A percentile compares a stretch with the other conserved stretches of the same genome.
These are phyloP conservation scores for Mediolabrus comicus DNA, from an alignment of 108 stramenopile species.

Conservation along the genomic window DNA sequence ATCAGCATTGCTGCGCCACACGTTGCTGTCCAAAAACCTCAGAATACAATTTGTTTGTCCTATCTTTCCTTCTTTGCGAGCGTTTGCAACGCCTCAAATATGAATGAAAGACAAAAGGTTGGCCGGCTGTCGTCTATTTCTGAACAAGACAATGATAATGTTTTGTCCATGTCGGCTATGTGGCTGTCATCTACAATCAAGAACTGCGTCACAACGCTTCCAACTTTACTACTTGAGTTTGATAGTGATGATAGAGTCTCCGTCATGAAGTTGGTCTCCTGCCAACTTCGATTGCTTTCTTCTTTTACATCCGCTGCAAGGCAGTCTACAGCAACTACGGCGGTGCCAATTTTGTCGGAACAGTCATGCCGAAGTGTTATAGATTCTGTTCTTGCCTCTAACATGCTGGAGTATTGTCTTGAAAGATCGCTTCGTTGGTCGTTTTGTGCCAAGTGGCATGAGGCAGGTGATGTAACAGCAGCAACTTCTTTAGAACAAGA, in stretches of 20 bases:
- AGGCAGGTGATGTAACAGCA: neutral
- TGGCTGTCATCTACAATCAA: slow-evolving; percentile 42
- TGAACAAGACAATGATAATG: neutral
- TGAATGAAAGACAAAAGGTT: neutral
- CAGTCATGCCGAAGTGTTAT: slow-evolving; percentile 25
- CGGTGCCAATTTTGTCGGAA: slow-evolving; percentile 24
- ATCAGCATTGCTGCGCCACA: slow-evolving; percentile 50
- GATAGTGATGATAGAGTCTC: neutral
- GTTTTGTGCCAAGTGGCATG: slow-evolving; percentile 21
- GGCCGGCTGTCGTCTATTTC: slow-evolving; percentile 3
- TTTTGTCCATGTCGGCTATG: slow-evolving; percentile 32
- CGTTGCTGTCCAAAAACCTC: slow-evolving; percentile 14
- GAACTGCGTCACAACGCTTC: slow-evolving; percentile 1
- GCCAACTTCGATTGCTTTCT: slow-evolving; percentile 37
- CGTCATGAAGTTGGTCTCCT: slow-evolving; percentile 20
- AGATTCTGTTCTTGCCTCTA: slow-evolving; percentile 19
- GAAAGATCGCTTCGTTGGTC: slow-evolving; percentile 22
- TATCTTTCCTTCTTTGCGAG: slow-evolving; percentile 49
- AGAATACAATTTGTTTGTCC: slow-evolving; percentile 51
- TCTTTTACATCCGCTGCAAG: slow-evolving; percentile 32
- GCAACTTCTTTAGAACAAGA: slow-evolving; percentile 26
- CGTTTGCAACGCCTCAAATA: slow-evolving; percentile 31
- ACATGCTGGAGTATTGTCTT: slow-evolving; percentile 12
- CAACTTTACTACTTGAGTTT: slow-evolving; percentile 8
- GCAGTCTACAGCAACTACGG: slow-evolving; percentile 27